These are phyloP conservation scores for Skeletonema marinoi DNA, from an alignment of 108 stramenopile genomes.

Conservation along the genomic window DNA sequence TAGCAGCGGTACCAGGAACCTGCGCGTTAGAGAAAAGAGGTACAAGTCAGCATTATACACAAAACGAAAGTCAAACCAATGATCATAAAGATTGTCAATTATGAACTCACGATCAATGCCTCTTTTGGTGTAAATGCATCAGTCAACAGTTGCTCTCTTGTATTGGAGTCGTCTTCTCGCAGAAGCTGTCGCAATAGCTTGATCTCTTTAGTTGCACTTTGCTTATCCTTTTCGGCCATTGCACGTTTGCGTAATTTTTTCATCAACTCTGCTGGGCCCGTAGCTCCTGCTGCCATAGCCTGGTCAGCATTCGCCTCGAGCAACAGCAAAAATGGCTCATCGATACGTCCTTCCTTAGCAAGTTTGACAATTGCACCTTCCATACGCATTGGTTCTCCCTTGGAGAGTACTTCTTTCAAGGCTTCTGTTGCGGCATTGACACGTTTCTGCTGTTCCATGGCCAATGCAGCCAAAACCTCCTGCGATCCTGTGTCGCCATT, in stretches of 20 bases:
- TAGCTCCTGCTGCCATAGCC: conserved; percentile 75
- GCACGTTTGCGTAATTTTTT: conserved; percentile 65
- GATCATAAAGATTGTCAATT: not conserved
- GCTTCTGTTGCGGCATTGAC: conserved; percentile 69
- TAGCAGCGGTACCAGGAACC: conserved; percentile 85
- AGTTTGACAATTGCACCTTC: conserved; percentile 83
- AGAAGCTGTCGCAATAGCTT: conserved; percentile 79
- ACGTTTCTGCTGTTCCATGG: conserved; percentile 69
- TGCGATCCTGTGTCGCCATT: conserved; percentile 70
- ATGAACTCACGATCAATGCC: conserved; percentile 60
- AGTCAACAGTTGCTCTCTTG: conserved; percentile 72
- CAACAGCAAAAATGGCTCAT: conserved; percentile 81
- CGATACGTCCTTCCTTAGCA: conserved; percentile 74
- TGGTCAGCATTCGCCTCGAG: conserved; percentile 88
- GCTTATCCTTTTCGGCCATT: conserved; percentile 84
- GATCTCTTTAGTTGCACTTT: conserved; percentile 74
- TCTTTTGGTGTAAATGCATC: conserved; percentile 90
- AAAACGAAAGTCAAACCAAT: not conserved
- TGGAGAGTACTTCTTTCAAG: conserved; percentile 65
- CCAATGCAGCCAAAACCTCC: conserved; percentile 70
- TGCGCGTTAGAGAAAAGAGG: not conserved
- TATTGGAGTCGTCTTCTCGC: conserved; percentile 58
- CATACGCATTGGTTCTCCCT: conserved; percentile 89
- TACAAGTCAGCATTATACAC: not conserved
- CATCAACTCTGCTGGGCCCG: conserved; percentile 83